Evolutionary conservation across 2,329 filamentous ascomycete species (phyloP).

Genomic region (Sporothrix pallida): DNA sequence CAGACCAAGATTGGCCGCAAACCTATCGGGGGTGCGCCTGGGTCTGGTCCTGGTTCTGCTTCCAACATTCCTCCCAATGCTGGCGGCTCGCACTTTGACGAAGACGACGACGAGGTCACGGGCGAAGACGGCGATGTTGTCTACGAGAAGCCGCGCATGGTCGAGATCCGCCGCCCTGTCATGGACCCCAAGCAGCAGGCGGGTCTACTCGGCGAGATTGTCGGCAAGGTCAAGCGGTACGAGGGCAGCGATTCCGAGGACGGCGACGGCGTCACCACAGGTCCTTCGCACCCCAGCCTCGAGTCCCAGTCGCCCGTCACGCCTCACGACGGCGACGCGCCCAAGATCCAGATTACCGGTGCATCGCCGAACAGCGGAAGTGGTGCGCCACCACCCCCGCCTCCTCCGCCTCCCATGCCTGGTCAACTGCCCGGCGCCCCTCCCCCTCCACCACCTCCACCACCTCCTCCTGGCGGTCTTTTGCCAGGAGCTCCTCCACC

Average conservation of each 20-base stretch:
- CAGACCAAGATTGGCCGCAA: constrained; percentile 63
- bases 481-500: constrained; percentile 50
- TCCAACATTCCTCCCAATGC: neutral
- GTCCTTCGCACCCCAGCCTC: constrained; percentile 75
- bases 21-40: constrained; percentile 47
- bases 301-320: constrained; percentile 73
- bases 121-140: constrained; percentile 55
- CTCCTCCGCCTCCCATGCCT: constrained; percentile 53
- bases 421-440: constrained; percentile 41
- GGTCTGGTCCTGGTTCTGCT: neutral
- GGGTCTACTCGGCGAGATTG: constrained; percentile 72
- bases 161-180: constrained; percentile 76
- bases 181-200: constrained; percentile 68
- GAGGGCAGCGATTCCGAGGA: constrained; percentile 75
- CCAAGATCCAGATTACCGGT: constrained; percentile 64
- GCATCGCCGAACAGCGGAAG: constrained; percentile 34
- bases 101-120: constrained; percentile 38
- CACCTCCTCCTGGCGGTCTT: constrained; percentile 55
- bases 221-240: constrained; percentile 73
- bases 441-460: constrained; percentile 47
- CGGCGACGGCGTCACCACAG: constrained; percentile 72
- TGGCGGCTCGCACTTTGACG: constrained; percentile 36
- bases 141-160: constrained; percentile 78
- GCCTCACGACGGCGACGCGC: constrained; percentile 64
- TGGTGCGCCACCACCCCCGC: constrained; percentile 55